Conservation (phyloP, 495 filamentous ascomycete genomes). For the Thozetella sp. region DNA sequence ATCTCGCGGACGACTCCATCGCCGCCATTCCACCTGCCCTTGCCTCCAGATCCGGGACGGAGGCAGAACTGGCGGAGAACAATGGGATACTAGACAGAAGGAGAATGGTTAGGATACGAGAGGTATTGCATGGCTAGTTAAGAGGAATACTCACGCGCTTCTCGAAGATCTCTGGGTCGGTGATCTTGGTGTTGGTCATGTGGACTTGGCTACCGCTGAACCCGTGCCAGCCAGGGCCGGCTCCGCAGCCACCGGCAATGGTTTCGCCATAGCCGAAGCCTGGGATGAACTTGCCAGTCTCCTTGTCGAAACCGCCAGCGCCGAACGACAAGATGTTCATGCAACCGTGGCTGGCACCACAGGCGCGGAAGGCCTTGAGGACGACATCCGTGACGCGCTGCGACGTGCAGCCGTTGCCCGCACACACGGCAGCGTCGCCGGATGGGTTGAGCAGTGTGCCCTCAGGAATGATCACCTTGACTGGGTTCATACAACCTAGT, state of each 20-base stretch:
- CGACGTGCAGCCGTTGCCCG: constrained; percentile 89
- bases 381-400: constrained; percentile 96
- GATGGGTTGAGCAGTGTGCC: constrained; percentile 84
- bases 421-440: constrained; percentile 87
- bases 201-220: constrained; percentile 90
- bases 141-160: constrained; percentile 44
- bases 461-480: constrained; percentile 82
- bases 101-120: background rate
- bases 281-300: constrained; percentile 58
- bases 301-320: constrained; percentile 64
- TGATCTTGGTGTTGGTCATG: constrained; percentile 99
- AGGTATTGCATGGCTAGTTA: background rate
- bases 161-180: constrained; percentile 93
- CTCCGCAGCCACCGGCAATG: constrained; percentile 90
- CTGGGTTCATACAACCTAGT: constrained; percentile 71
- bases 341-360: constrained; percentile 88
- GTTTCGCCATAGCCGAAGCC: constrained; percentile 99
- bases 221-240: constrained; percentile 85
- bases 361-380: constrained; percentile 85
- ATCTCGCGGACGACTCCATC: constrained; percentile 93
- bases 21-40: constrained; percentile 77
- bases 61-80: constrained; percentile 82
- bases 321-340: constrained; percentile 92
- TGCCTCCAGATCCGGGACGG: constrained; percentile 67
- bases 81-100: constrained; percentile 67